Conservation (phyloP, 2,329 filamentous ascomycete genomes). For the Ophiostoma angusticollis region DNA sequence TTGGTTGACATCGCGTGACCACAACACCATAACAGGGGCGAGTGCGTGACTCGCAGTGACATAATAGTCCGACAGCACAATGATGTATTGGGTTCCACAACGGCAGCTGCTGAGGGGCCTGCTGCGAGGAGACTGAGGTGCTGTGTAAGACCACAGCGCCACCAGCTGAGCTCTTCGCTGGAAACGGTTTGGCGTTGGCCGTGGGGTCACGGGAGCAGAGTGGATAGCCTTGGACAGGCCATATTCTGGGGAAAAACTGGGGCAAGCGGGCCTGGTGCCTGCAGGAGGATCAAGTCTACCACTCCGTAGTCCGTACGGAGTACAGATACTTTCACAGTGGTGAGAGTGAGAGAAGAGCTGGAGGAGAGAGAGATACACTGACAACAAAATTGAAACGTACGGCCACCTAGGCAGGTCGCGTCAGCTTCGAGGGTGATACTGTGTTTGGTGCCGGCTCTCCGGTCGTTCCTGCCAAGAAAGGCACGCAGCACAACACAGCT, state of each 20-base stretch:
- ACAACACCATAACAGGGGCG: neutral
- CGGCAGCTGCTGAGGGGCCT: neutral
- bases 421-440: neutral
- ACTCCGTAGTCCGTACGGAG: too few species aligned
- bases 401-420: neutral
- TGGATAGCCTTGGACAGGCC: neutral
- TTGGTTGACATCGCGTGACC: constrained; percentile 7
- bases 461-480: neutral
- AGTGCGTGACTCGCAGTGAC: constrained; percentile 3
- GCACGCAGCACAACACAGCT: neutral
- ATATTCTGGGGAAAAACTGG: constrained; percentile 15
- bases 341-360: too few species aligned
- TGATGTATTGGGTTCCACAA: constrained; percentile 3
- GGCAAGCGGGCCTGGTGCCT: constrained; percentile 8
- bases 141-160: neutral
- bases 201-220: constrained; percentile 12
- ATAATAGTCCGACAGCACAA: constrained; percentile 4
- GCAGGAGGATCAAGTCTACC: too few species aligned
- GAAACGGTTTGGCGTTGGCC: constrained; percentile 7
- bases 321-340: too few species aligned
- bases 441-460: too few species aligned
- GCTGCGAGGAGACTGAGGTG: constrained; percentile 1
- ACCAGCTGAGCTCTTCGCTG: too few species aligned
- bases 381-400: too few species aligned
- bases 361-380: too few species aligned